These are phyloP conservation scores for Leersia perrieri DNA, from an alignment of 176 grass and related monocot genomes.

Conservation along the genomic window DNA sequence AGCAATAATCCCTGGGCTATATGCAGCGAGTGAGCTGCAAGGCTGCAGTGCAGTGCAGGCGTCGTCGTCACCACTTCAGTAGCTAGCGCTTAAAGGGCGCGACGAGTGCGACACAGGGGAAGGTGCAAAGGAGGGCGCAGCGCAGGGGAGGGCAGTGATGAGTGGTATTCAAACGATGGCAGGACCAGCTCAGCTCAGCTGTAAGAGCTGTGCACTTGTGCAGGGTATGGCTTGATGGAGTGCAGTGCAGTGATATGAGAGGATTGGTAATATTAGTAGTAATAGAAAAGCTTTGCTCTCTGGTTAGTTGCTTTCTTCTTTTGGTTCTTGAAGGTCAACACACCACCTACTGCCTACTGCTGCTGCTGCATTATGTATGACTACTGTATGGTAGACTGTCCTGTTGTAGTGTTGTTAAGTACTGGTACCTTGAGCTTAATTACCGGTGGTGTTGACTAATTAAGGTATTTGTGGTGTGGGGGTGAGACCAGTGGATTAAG, in stretches of 20 bases:
- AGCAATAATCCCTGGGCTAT: background rate
- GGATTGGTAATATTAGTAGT: background rate
- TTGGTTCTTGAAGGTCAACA: conserved; percentile 26
- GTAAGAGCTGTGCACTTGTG: background rate
- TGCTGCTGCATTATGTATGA: background rate
- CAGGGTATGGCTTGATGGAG: background rate
- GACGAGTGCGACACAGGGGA: conserved; percentile 59
- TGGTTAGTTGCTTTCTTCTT: background rate
- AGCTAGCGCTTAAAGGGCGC: conserved; percentile 34
- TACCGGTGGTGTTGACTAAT: conserved; percentile 23
- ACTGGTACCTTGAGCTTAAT: background rate
- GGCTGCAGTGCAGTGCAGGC: conserved; percentile 6
- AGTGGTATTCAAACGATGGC: conserved; percentile 33
- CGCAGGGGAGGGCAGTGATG: conserved; percentile 19
- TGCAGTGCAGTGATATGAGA: background rate
- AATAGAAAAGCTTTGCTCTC: background rate
- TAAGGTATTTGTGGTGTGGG: background rate
- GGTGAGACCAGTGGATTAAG: background rate
- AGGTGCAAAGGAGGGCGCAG: conserved; percentile 39
- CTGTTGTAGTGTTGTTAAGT: background rate
- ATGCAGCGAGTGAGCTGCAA: background rate
- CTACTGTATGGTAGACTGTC: background rate
- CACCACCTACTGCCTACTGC: background rate
- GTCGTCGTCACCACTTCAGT: conserved; percentile 5
- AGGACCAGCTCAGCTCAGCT: conserved; percentile 46